Conservation (phyloP, 148 eudicot species). For the Rhododendron kiyosumense region DNA sequence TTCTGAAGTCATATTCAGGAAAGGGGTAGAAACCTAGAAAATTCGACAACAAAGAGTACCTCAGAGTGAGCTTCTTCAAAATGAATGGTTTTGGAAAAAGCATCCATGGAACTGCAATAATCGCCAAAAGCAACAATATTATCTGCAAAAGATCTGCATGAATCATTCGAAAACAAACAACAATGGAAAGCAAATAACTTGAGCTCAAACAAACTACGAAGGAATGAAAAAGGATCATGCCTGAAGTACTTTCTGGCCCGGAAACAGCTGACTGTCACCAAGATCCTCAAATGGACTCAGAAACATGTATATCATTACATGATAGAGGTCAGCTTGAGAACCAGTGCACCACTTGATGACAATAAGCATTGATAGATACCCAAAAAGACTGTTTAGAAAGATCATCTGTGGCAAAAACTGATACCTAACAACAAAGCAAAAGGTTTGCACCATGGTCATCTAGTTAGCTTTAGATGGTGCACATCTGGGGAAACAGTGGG, state of each 20-base stretch:
- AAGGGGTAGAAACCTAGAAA: neutral
- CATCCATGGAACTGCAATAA: constrained; percentile 99
- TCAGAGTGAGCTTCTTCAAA: constrained; percentile 78
- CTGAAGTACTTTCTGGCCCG: constrained; percentile 89
- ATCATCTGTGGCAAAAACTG: constrained; percentile 95
- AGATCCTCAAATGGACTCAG: constrained; percentile 91
- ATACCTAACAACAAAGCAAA: constrained; percentile 45
- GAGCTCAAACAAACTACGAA: neutral
- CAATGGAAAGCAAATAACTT: neutral
- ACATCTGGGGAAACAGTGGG: constrained; percentile 3
- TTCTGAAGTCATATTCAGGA: neutral
- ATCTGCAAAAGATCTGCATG: constrained; percentile 44
- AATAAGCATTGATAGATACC: constrained; percentile 90
- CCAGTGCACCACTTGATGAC: constrained; percentile 94
- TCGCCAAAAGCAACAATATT: constrained; percentile 65
- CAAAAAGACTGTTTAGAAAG: constrained; percentile 96
- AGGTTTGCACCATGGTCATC: constrained; percentile 12
- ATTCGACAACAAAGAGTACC: constrained; percentile 32
- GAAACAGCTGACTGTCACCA: constrained; percentile 83
- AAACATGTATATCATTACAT: constrained; percentile 99
- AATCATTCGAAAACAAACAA: constrained; percentile 8
- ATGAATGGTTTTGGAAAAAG: constrained; percentile 98
- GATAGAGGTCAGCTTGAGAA: constrained; percentile 95
- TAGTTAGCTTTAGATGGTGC: neutral
- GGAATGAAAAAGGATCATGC: constrained; percentile 27